Base-by-base conservation (phyloP, 2,329 filamentous ascomycete genomes). In the Ceratocystis cubensis region DNA sequence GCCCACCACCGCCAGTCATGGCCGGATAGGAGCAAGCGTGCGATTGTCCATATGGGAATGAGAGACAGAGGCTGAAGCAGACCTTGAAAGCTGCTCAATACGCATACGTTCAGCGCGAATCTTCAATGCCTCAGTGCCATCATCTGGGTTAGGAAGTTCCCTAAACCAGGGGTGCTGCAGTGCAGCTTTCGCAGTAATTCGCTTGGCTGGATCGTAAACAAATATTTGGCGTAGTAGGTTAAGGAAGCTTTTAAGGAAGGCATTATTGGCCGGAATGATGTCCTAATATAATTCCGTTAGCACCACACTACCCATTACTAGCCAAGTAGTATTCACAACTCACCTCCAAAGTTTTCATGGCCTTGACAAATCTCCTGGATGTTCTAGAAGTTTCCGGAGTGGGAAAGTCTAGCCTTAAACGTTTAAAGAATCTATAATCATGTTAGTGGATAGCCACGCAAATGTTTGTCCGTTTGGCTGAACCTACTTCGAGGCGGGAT, bases 91-190 rank as follows among this genome's bases (percentile, higher is more conserved):
- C 67, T 77, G 75, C 64, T 80, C 76, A 71, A 72, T 68, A 67
- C 78, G 77, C 73, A 79, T 76, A 70, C 80, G 78, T 71, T 83
- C 82, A 67, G 79, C 72, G 46, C 83, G 79, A 68, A 87, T 86
- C 73, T 85, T 86, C 53, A 83, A 81, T 10, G 85, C 85, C 73
- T 88, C 85, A 6, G 84, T 87, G 46, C 85, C 85, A 71, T 88
- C 85, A 70, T 88, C 85, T 41, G 83, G 82, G 41, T 81, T 78
- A 1, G 84, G 81, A 64, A 79, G 76, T 71, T 88, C 85, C 71
- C 82, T 83, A 74, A 88, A 88, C 85, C 85, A 88, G 2, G 83
- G 82, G 69, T 88, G 85, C 65, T 85, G 81, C 56, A 88, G 75
- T 1, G 85, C 85, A 71, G 87, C 77, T 69, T 86, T 84, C 25